Percentiles rank a stretch among this genome's conserved stretches.
Evolutionary conservation across 352 stramenopile species (phyloP).

Genomic region (Globisporangium sylvaticum): DNA sequence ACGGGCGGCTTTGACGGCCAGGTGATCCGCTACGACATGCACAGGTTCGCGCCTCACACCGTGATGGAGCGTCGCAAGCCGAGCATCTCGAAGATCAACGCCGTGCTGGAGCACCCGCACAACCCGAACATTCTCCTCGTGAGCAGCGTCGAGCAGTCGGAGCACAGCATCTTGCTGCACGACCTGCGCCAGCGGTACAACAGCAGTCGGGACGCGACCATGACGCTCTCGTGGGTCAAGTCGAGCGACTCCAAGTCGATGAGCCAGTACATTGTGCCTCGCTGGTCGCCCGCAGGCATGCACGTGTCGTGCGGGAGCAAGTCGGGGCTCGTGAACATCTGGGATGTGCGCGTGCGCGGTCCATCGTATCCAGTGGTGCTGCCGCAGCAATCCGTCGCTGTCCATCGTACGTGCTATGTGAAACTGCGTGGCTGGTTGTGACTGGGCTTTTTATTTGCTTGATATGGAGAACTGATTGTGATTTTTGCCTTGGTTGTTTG

Average conservation of each 20-base stretch:
- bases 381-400: constrained; percentile 67
- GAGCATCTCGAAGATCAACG: constrained; percentile 82
- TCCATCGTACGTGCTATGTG: constrained; percentile 61
- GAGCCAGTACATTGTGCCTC: constrained; percentile 84
- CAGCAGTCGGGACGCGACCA: constrained; percentile 27
- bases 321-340: constrained; percentile 63
- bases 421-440: constrained; percentile 1
- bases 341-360: constrained; percentile 71
- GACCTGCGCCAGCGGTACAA: constrained; percentile 60
- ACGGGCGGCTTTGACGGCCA: constrained; percentile 70
- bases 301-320: constrained; percentile 74
- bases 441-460: constrained; percentile 6
- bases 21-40: constrained; percentile 70
- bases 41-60: constrained; percentile 29
- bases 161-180: constrained; percentile 71
- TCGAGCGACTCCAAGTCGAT: constrained; percentile 50
- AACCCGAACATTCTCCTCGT: constrained; percentile 79
- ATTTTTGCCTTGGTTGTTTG: neutral
- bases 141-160: constrained; percentile 58
- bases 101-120: constrained; percentile 75
- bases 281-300: constrained; percentile 68
- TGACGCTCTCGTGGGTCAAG: constrained; percentile 64
- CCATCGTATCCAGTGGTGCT: constrained; percentile 45
- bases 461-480: neutral
- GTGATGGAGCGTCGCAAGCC: constrained; percentile 75